Evolutionary conservation across 2,329 filamentous ascomycete species (phyloP).

Genomic region (Epichloe scottii): DNA sequence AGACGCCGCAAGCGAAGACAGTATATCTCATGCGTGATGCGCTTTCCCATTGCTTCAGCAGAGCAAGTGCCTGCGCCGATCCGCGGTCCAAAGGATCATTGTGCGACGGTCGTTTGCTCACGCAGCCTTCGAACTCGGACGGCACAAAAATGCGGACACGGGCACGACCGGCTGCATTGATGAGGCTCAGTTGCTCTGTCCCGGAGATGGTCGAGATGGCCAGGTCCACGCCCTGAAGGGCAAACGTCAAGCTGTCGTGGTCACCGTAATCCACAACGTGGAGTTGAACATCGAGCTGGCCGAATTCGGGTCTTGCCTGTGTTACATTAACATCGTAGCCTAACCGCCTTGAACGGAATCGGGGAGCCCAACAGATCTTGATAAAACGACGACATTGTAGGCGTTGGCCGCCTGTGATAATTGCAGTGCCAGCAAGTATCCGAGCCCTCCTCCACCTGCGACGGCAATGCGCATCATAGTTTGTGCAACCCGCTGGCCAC

Average conservation of each 20-base stretch:
- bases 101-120: conserved; percentile 36
- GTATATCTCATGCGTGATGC: conserved; percentile 50
- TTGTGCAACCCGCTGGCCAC: conserved; percentile 8
- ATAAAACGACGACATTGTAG: conserved; percentile 59
- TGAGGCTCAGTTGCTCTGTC: conserved; percentile 53
- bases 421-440: conserved; percentile 35
- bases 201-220: conserved; percentile 65
- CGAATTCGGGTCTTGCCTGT: conserved; percentile 42
- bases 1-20: conserved; percentile 59
- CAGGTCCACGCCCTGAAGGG: conserved; percentile 59
- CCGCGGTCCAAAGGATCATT: conserved; percentile 50
- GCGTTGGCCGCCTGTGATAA: conserved; percentile 45
- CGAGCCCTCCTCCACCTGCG: conserved; percentile 33
- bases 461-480: conserved; percentile 38
- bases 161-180: conserved; percentile 54
- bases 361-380: conserved; percentile 29
- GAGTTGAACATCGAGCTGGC: conserved; percentile 49
- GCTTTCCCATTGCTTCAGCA: conserved; percentile 40
- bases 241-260: conserved; percentile 44
- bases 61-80: conserved; percentile 41
- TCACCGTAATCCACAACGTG: conserved; percentile 55
- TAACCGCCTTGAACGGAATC: neutral
- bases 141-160: conserved; percentile 59
- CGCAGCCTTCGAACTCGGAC: conserved; percentile 60
- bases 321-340: conserved; percentile 10